phyloP scores from a whole-genome alignment of 305 asterid species.

The Stenogyne calaminthoides region DNA sequence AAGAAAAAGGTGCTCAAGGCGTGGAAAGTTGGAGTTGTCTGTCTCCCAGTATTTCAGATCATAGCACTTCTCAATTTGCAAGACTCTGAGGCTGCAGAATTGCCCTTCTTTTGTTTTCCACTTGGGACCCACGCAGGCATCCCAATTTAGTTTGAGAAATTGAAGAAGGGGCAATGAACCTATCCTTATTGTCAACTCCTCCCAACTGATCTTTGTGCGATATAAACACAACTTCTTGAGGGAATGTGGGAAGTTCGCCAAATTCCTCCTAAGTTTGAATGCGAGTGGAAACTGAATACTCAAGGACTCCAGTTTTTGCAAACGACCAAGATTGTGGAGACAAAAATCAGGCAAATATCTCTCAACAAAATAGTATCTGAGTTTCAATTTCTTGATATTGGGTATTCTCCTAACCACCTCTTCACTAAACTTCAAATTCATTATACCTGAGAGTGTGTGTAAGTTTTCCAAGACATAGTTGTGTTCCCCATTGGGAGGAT shows the following conservation, averaged over 20 bases:
- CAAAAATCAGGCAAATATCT: not conserved
- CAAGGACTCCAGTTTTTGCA: not conserved
- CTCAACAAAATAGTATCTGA: not conserved
- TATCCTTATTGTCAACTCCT: not conserved
- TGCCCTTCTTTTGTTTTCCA: not conserved
- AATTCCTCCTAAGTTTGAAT: not conserved
- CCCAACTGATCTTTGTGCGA: not conserved
- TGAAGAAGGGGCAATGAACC: not conserved
- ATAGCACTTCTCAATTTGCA: not conserved
- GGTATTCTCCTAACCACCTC: not conserved
- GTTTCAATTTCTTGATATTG: not conserved
- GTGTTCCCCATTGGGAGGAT: not conserved
- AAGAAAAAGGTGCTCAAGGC: not conserved
- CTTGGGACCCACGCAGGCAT: not conserved
- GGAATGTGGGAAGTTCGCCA: not conserved
- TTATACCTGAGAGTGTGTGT: not conserved
- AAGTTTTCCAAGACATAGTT: not conserved
- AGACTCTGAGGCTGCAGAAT: not conserved
- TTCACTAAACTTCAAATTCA: not conserved
- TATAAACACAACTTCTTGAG: not conserved
- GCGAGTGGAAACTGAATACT: not conserved
- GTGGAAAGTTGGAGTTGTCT: not conserved
- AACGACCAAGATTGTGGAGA: not conserved
- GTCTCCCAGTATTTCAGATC: not conserved
- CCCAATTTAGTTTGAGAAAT: not conserved